Base-by-base conservation (phyloP, 495 filamentous ascomycete species). In the Xylaria acuta region DNA sequence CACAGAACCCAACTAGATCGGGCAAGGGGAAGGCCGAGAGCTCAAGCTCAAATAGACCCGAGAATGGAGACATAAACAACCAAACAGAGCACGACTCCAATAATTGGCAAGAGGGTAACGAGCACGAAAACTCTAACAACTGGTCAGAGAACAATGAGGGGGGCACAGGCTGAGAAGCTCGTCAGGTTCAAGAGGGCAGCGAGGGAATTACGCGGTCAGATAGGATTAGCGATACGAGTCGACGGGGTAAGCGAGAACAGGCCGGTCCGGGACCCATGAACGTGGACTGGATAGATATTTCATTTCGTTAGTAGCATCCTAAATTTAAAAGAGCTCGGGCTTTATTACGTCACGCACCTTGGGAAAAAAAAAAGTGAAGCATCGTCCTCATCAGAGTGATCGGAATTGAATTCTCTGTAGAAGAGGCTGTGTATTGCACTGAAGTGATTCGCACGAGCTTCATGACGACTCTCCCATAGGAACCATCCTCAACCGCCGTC, bases 401-500 rank as follows among this genome's bases (percentile, higher is more conserved):
- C 80, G 93, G 95, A 97, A 97, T 98, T 92, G 94, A 97, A 97
- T 97, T 92, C 90, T 94, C 91, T 90, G 87, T 80, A 82, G 78
- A 86, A 87, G 87, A 97, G 91, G 94, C 95, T 89, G 94, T 95
- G 93, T 94, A 98, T 98, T 95, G 95, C 92, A 97, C 95, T 98
- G 87, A 95, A 96, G 93, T 97, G 93, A 73, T 80, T 87, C 84
- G 90, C 92, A 95, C 92, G 90, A 94, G 94, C 93, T 95, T 91
- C 92, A 93, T 92, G 93, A 92, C 88, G 91, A 89, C 93, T 89
- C 90, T 94, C 92, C 92, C 92, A 93, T 88, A 92, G 90, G 89
- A 88, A 86, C 76, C 75, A 65, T 73, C 72, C 76, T 75, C 70
- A 73, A 59, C 63, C 77, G 75, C 73, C 79, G 80, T 79, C 80